Conservation (phyloP, 768 basidiomycete genomes). For the Lactarius hengduanensis region DNA sequence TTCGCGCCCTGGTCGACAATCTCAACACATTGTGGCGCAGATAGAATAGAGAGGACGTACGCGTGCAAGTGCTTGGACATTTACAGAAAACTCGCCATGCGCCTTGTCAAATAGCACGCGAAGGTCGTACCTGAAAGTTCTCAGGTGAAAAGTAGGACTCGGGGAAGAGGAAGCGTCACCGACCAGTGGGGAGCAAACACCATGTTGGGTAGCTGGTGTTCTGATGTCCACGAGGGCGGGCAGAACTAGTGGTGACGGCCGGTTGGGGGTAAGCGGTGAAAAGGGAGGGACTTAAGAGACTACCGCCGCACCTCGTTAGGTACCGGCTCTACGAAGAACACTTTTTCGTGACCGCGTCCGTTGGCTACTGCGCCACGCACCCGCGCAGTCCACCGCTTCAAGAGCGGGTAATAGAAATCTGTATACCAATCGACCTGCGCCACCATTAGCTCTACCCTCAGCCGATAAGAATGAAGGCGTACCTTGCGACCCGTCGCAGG, state of each 20-base stretch:
- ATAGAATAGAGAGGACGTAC: constrained; percentile 42
- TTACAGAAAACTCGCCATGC: constrained; percentile 83
- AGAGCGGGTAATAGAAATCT: constrained; percentile 81
- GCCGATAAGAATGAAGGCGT: constrained; percentile 14
- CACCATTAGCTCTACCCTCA: not conserved
- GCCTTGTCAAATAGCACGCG: constrained; percentile 82
- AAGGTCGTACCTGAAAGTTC: constrained; percentile 76
- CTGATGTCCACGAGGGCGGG: constrained; percentile 70
- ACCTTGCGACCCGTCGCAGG: constrained; percentile 65
- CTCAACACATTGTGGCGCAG: constrained; percentile 21
- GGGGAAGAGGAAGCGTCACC: constrained; percentile 30
- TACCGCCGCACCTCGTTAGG: constrained; percentile 79
- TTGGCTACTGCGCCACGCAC: constrained; percentile 43
- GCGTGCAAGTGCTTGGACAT: constrained; percentile 89
- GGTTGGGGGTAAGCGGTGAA: not conserved
- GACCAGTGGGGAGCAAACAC: constrained; percentile 77
- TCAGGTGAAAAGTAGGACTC: constrained; percentile 3
- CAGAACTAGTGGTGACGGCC: constrained; percentile 58
- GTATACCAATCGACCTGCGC: constrained; percentile 79
- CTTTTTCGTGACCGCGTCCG: constrained; percentile 47
- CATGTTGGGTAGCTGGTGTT: constrained; percentile 59
- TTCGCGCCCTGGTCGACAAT: constrained; percentile 71
- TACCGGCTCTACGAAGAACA: constrained; percentile 80
- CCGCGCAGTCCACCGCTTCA: constrained; percentile 62
- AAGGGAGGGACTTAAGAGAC: not conserved